A percentile compares a stretch with the other conserved stretches of the same genome.
Conservation (phyloP, 163 green algal genomes). For the Scenedesmus sp. region DNA sequence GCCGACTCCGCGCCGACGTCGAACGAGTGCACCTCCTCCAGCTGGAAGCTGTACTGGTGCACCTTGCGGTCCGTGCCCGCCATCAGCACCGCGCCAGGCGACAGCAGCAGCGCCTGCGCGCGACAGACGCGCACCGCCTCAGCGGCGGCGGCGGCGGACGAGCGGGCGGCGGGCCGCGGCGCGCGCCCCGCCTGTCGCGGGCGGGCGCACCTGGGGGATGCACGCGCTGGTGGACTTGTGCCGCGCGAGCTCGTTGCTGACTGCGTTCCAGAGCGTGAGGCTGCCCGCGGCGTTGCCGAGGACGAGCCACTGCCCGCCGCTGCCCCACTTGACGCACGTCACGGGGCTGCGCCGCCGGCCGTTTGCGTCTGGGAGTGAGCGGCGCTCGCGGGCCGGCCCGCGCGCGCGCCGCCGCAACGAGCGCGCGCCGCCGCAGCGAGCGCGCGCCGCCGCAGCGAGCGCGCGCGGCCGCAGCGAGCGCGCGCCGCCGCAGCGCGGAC, state of each 20-base stretch:
- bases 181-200: not conserved
- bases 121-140: not conserved
- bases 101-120: slow-evolving; percentile 26
- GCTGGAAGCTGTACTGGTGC: slow-evolving; percentile 7
- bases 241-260: not conserved
- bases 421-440: too few species aligned
- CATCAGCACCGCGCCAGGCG: slow-evolving; percentile 2
- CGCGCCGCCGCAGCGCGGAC: too few species aligned
- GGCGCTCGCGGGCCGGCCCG: too few species aligned
- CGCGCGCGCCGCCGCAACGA: too few species aligned
- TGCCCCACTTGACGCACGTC: slow-evolving; percentile 4
- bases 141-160: not conserved
- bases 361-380: too few species aligned
- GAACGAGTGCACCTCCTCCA: not conserved
- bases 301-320: slow-evolving; percentile 1
- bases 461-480: too few species aligned
- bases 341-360: too few species aligned
- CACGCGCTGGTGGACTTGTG: not conserved
- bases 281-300: slow-evolving; percentile 5
- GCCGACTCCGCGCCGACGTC: slow-evolving; percentile 23
- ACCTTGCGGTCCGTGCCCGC: slow-evolving; percentile 17
- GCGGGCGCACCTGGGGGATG: not conserved
- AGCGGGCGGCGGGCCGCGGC: not conserved
- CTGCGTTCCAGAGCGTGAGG: slow-evolving; percentile 33
- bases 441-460: too few species aligned